Evolutionary conservation across 495 filamentous ascomycete genomes (phyloP).

Genomic region (Cetradonia linearis): DNA sequence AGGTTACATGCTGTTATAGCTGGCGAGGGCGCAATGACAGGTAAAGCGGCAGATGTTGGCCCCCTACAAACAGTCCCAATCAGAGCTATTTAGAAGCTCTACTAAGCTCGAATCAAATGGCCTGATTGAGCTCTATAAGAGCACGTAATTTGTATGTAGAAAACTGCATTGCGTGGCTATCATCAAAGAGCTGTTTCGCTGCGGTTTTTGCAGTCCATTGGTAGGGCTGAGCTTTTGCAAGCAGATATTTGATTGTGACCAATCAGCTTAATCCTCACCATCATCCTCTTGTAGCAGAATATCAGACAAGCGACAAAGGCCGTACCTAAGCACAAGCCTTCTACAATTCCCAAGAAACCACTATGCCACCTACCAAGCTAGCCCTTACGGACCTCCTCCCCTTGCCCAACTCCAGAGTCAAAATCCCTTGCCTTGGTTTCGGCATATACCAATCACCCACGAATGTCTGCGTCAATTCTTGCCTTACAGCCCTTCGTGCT

Average conservation of each 20-base stretch:
- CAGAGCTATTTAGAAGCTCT: no score
- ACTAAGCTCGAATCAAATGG: no score
- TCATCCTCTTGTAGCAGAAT: conserved; percentile 18
- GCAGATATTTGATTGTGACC: background rate
- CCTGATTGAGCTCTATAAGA: no score
- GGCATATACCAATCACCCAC: conserved; percentile 55
- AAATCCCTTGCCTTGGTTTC: conserved; percentile 62
- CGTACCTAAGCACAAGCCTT: conserved; percentile 16
- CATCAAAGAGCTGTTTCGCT: no score
- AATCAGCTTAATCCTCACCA: conserved; percentile 23
- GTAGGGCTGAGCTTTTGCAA: no score
- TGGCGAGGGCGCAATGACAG: no score
- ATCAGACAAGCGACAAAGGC: conserved; percentile 18
- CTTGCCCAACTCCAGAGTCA: conserved; percentile 43
- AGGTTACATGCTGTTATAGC: no score
- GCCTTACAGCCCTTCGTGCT: conserved; percentile 47
- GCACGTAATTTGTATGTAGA: no score
- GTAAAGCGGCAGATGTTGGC: no score
- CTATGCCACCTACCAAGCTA: conserved; percentile 31
- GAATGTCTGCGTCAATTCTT: conserved; percentile 44
- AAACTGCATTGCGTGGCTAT: no score
- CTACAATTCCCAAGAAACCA: conserved; percentile 6
- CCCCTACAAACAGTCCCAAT: no score
- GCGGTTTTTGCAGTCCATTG: no score
- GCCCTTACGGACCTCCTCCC: conserved; percentile 42